These are phyloP conservation scores for Capsella rubella DNA, from an alignment of 441 rosid genomes.

Conservation along the genomic window DNA sequence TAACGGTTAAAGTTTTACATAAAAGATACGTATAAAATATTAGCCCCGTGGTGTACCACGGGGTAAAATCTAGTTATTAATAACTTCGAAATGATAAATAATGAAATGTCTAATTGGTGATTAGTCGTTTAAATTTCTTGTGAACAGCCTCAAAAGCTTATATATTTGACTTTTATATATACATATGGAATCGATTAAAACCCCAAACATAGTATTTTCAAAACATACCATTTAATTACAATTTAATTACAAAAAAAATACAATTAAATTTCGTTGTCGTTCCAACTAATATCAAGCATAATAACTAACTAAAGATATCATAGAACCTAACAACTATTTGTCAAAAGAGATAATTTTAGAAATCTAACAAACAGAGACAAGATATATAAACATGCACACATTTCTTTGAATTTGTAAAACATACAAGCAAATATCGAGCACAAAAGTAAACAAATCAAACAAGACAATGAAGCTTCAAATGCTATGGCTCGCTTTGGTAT, in stretches of 20 bases:
- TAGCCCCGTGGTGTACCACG: too few species aligned
- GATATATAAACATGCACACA: slow-evolving; percentile 8
- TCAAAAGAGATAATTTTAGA: slow-evolving; percentile 20
- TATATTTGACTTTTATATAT: too few species aligned
- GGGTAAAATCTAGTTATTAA: too few species aligned
- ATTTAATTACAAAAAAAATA: not conserved
- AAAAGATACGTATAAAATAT: too few species aligned
- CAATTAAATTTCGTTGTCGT: not conserved
- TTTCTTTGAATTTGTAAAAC: slow-evolving; percentile 1
- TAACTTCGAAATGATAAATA: too few species aligned
- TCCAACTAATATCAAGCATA: not conserved
- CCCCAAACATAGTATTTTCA: too few species aligned
- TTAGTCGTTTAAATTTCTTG: too few species aligned
- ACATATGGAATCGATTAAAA: too few species aligned
- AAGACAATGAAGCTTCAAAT: slow-evolving; percentile 30
- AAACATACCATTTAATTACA: too few species aligned
- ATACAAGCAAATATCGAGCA: not conserved
- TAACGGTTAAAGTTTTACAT: too few species aligned
- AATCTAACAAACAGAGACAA: slow-evolving; percentile 1
- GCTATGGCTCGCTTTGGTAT: slow-evolving; percentile 1
- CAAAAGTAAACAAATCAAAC: not conserved
- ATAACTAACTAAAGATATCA: not conserved
- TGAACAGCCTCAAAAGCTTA: too few species aligned
- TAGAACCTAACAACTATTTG: slow-evolving; percentile 13
- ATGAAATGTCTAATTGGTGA: too few species aligned